These are phyloP conservation scores for Cyclanthera cordifolia DNA, from an alignment of 306 rosid species.

Conservation along the genomic window DNA sequence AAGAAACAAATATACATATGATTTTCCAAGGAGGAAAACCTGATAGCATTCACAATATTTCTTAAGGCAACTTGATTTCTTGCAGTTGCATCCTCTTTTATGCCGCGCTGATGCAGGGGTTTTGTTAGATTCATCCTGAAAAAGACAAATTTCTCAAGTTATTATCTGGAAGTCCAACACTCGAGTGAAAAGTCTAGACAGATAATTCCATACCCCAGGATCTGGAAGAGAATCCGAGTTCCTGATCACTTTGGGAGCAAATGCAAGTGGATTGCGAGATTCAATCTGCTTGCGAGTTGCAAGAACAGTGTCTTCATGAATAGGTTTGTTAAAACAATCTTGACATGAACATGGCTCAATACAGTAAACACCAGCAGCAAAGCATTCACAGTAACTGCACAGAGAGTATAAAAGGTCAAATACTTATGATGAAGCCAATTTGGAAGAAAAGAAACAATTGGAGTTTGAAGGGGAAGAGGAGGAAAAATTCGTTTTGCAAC, in stretches of 20 bases:
- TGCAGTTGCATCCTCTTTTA: constrained; percentile 89
- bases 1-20: neutral
- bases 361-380: constrained; percentile 90
- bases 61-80: constrained; percentile 75
- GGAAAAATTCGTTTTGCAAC: too few relatives aligned
- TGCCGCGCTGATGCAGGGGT: constrained; percentile 76
- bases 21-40: constrained; percentile 28
- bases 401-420: constrained; percentile 3
- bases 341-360: constrained; percentile 74
- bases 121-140: constrained; percentile 66
- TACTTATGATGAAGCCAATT: neutral
- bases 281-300: constrained; percentile 74
- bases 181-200: constrained; percentile 8
- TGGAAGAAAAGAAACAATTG: neutral
- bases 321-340: constrained; percentile 73
- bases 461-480: too few relatives aligned
- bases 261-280: constrained; percentile 88
- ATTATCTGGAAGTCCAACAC: constrained; percentile 11
- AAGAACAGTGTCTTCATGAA: constrained; percentile 65
- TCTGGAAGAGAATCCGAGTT: constrained; percentile 50
- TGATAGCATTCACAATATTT: constrained; percentile 86
- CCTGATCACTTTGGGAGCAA: constrained; percentile 84
- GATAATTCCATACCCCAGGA: constrained; percentile 43
- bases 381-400: constrained; percentile 85
- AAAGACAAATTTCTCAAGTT: constrained; percentile 15